phyloP scores from a whole-genome alignment of 768 basidiomycete genomes.

The Rhodotorula toruloides region DNA sequence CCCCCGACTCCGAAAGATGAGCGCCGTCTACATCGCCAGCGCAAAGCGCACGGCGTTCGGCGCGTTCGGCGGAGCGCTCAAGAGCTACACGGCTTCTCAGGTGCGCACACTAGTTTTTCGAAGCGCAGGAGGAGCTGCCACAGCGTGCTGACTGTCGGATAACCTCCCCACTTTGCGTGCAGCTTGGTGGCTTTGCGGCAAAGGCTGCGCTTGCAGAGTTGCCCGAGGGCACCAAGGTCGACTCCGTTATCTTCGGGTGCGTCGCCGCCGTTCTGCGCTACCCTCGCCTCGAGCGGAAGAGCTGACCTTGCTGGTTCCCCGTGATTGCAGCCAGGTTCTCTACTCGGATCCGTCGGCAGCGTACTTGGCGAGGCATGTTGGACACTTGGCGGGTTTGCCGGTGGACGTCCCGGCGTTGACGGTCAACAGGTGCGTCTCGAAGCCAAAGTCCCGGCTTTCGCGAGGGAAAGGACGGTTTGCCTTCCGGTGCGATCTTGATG shows the following conservation, averaged over 20 bases:
- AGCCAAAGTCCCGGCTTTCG: neutral
- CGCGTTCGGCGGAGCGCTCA: slow-evolving; percentile 47
- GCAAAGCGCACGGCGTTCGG: slow-evolving; percentile 49
- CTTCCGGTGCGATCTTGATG: neutral
- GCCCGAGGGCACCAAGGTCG: slow-evolving; percentile 46
- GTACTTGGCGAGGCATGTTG: slow-evolving; percentile 49
- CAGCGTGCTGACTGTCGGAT: neutral
- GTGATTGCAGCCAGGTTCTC: slow-evolving; percentile 44
- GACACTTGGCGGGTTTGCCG: slow-evolving; percentile 47
- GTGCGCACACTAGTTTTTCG: neutral
- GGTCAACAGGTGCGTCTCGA: slow-evolving; percentile 45
- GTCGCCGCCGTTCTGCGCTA: slow-evolving; percentile 1
- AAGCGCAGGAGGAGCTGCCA: neutral
- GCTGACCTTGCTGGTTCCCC: neutral
- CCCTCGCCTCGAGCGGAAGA: neutral
- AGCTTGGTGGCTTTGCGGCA: slow-evolving; percentile 48
- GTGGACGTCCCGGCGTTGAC: slow-evolving; percentile 48
- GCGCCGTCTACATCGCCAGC: slow-evolving; percentile 34
- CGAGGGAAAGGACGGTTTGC: neutral
- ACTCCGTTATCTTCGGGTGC: slow-evolving; percentile 50
- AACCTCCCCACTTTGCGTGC: neutral
- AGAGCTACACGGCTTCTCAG: slow-evolving; percentile 27
- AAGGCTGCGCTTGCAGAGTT: slow-evolving; percentile 49
- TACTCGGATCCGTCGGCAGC: slow-evolving; percentile 48
- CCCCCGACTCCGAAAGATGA: too few relatives aligned